Evolutionary conservation across 129 eudicot species (phyloP), one percentile per base, ranked within the genome.

Genomic region (Smallanthus sonchifolius): DNA sequence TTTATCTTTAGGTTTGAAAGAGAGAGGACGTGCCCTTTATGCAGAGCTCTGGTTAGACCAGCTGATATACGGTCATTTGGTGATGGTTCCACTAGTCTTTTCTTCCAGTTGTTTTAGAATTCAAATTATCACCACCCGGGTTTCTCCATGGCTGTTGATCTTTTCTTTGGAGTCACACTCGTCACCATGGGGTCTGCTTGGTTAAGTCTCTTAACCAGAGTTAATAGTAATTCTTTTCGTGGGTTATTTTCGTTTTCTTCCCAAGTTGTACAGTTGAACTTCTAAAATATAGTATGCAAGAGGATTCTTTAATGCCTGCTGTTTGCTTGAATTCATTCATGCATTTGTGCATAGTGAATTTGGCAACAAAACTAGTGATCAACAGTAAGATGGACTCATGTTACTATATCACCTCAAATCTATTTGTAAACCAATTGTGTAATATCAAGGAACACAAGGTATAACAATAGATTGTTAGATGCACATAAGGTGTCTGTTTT

Each of bases 11-110:
- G 92, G 92, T 87, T 87, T 78, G 92, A 87, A 67, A 80, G 92
- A 77, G 92, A 87, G 72, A 78, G 92, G 70, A 87, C 92, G 14
- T 87, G 92, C 80, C 92, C 92, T 54, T 67, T 87, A 65, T 87
- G 92, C 84, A 83, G 92, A 78, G 89, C 89, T 34, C 49, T 87
- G 75, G 92, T 87, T 48, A 77, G 92, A 73, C 87, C 89, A 39
- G 89, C 92, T 36, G 92, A 85, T 79, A 77, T 87, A 47, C 73
- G 81, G 32, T 87, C 92, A 10, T 87, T 82, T 57, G 92, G 89
- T 16, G 89, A 87, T 74, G 92, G 92, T 17, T 87, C 92, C 42
- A 84, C 92, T 1, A 84, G 79, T 68, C 86, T 84, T 28, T 84
- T 77, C 82, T 84, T 85, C 85, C 81, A 76, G 73, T 54, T 87